Evolutionary conservation across 495 filamentous ascomycete genomes (phyloP).

Genomic region (Neurospora sp.): DNA sequence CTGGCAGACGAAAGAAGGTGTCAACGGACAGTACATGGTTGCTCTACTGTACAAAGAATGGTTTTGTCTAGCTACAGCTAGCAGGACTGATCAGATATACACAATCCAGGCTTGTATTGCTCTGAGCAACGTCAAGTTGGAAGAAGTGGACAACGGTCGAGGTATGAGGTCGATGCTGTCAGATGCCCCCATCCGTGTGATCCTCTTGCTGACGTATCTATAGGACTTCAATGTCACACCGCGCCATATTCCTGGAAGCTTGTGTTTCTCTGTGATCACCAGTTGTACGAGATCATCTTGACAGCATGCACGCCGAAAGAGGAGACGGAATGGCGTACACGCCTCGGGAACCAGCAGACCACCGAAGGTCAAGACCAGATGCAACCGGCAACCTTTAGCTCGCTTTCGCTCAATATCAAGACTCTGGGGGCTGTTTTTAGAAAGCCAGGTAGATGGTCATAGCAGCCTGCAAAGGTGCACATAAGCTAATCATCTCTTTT

Average conservation of each 20-base stretch:
- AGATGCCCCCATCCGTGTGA: not conserved
- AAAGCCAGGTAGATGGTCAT: constrained; percentile 39
- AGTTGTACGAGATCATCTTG: constrained; percentile 74
- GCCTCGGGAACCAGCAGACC: constrained; percentile 32
- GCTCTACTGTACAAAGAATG: constrained; percentile 78
- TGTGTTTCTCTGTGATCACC: constrained; percentile 67
- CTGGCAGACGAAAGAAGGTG: constrained; percentile 57
- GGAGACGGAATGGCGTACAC: constrained; percentile 63
- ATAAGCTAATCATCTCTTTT: constrained; percentile 4
- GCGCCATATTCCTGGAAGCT: constrained; percentile 89
- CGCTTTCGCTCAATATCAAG: constrained; percentile 57
- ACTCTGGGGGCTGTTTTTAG: constrained; percentile 66
- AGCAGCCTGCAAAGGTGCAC: no score
- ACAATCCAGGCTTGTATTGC: constrained; percentile 66
- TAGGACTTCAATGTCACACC: constrained; percentile 77
- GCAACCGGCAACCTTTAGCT: constrained; percentile 42
- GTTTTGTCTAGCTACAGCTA: constrained; percentile 62
- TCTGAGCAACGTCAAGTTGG: constrained; percentile 59
- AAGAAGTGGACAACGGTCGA: constrained; percentile 69
- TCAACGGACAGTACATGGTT: constrained; percentile 73
- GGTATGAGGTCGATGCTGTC: constrained; percentile 40
- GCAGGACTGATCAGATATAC: constrained; percentile 51
- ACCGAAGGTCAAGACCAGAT: constrained; percentile 35
- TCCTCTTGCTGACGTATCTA: constrained; percentile 4
- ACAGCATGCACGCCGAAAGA: constrained; percentile 80